Base-by-base conservation (phyloP, 1,139 yeast genomes). In the Yamadazyma friedrichii region DNA sequence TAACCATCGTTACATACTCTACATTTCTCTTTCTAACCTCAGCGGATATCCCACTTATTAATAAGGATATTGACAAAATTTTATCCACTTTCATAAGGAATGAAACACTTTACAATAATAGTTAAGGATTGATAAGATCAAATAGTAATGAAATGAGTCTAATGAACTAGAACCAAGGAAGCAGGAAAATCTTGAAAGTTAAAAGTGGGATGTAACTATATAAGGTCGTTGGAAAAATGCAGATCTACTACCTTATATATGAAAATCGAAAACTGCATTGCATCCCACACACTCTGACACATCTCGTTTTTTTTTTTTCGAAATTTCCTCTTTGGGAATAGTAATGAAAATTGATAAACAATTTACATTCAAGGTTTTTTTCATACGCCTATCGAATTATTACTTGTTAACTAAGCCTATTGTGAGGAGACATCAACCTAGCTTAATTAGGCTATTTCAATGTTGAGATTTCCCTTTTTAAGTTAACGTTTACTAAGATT, bases 21-120 rank as follows among this genome's bases (percentile, higher is more conserved):
- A 41, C 33, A 6, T 31, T 12, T 39, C 37, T 28, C 35, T 38
- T 40, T 40, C 42, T 33, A 38, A 41, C 41, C 8, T 45, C 48
- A 13, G 43, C 51, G 32, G 39, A 28, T 15, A 42, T 40, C 9
- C 43, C 39, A 35, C 42, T 33, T 10, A 39, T 43, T 17, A 50
- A 37, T 13, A 49, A 34, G 15, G 51, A 41, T 9, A 42, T 32
- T 11, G 46, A 22, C 15, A 49, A 34, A 2, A 42, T 37, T 30
- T 28, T 42, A 24, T 47, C 45, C 11, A 42, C 32, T 39, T 37
- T 49, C 53, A 49, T 49, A 29, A 38, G 28, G 38, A 33, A 24
- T 15, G 34, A 17, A 31, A 20, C 24, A 20, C 24, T 20, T 20
- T 20, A 20, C 8, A n/a, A 20, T 20, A 20, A 20, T 20, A 5